A percentile compares a stretch with the other conserved stretches of the same genome.
These are phyloP conservation scores for Marasmius tenuissimus DNA, from an alignment of 1,284 basidiomycete genomes.

Conservation along the genomic window DNA sequence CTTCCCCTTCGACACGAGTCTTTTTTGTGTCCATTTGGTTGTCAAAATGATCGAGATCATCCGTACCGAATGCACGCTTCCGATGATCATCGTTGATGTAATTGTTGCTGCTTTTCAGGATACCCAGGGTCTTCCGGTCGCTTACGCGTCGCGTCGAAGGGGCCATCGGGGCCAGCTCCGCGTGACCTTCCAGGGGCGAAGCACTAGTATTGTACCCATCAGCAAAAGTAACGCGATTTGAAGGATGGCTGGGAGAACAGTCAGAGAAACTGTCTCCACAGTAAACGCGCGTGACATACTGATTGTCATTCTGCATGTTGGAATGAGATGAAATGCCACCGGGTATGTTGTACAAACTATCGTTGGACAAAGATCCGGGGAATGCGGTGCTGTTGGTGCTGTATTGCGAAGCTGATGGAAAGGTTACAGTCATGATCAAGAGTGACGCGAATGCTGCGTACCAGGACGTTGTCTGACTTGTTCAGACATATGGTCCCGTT, in stretches of 20 bases:
- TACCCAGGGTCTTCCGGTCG: constrained; percentile 22
- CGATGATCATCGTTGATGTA: constrained; percentile 19
- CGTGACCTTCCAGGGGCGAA: constrained; percentile 18
- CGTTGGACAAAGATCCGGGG: not conserved
- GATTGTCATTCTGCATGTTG: not conserved
- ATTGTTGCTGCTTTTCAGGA: constrained; percentile 24
- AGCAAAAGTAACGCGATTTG: constrained; percentile 21
- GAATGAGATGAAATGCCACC: not conserved
- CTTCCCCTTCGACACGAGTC: constrained; percentile 47
- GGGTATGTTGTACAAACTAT: not conserved
- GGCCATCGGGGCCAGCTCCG: constrained; percentile 6
- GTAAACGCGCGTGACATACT: not conserved
- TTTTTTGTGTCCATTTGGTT: constrained; percentile 44
- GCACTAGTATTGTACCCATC: constrained; percentile 35
- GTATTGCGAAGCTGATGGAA: constrained; percentile 3
- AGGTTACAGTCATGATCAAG: not conserved
- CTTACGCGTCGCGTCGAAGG: constrained; percentile 19
- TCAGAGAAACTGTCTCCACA: not conserved
- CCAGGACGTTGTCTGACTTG: constrained; percentile 38
- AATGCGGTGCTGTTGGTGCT: not conserved
- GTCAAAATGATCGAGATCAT: constrained; percentile 37
- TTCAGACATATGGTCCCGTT: constrained; percentile 29
- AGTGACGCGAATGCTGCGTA: constrained; percentile 18
- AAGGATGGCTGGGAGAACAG: not conserved
- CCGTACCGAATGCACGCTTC: constrained; percentile 30